Base-by-base conservation (phyloP, 805 yeast species). In the Zygoascus tannicola region DNA sequence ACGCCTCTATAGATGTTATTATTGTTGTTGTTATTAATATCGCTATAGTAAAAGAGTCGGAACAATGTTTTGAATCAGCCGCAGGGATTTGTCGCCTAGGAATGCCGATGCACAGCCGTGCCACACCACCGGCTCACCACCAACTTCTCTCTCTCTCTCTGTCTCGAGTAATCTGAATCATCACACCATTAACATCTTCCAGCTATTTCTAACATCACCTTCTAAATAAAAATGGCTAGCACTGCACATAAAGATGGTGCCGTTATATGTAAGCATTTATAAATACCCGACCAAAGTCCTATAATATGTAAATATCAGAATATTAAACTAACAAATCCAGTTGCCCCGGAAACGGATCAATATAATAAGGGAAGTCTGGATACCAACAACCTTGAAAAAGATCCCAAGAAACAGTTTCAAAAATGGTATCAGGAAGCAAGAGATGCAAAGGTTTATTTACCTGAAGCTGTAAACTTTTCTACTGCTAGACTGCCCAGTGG, bases 401-500 rank as follows among this genome's bases (percentile, higher is more conserved):
- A 76, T 50, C 97, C 97, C 19, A 75, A 85, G 16, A 67, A 65
- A 7, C 94, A 86, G 62, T 92, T 92, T 67, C 76, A 79, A 49
- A 62, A 65, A 43, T 92, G 98, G 98, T 92, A 85, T 59, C 67
- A 75, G 14, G 85, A 83, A 34, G 95, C 95, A 16, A 67, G 69
- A 41, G 67, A 68, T 3, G 67, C 69, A 30, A 54, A 63, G 35
- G 81, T 83, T 52, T 68, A 70, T 18, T 66, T 86, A 38, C 94
- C 96, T 2, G 98, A 92, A 60, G 74, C 88, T 1, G 70, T 77
- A n/a, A 84, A 80, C 15, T 76, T 92, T n/a, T 76, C 97, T 5
- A 88, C 98, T 2, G 94, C 95, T 0, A 71, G 76, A 46, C 67
- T 88, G 49, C 97, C 97, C 5, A 73, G 83, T 2, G 98, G 98